Base-by-base conservation (phyloP, 345 rosid genomes). In the Cochlearia excelsa region DNA sequence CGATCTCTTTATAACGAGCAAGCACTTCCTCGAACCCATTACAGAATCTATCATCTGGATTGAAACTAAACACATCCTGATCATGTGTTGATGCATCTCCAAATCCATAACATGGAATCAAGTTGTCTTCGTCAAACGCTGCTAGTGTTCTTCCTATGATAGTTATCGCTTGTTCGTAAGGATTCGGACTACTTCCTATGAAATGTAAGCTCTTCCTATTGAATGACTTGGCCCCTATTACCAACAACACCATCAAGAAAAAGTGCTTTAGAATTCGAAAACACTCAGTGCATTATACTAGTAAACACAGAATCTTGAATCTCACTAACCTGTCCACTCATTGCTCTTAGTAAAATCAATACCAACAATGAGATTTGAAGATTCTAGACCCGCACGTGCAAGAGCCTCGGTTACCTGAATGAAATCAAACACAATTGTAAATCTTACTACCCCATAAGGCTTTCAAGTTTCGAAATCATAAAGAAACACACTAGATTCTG, bases 331-430 rank as follows among this genome's bases (percentile, higher is more conserved):
- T 77, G 99, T 93, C 99, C 99, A 93, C 54, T 87, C 95, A 3
- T 93, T 93, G 79, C 99, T 93, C 81, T 93, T 93, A 3, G 99
- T 93, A 73, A 89, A 89, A 81, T 93, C 99, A 64, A 93, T 81
- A 67, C 99, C 99, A 53, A 93, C 90, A 16, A 93, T 78, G 65
- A 16, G 23, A 16, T 16, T 16, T 16, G 23, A 16, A 16, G 23
- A 16, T 16, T 16, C 23, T 16, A 16, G 23, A 16, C 23, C 23
- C 23, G 23, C 23, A 16, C 23, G 23, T 16, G 23, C 23, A 16
- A 16, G 23, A 93, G 91, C 99, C 63, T 58, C 91, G 0, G 94
- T 87, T 28, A 93, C 99, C 99, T 89, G 73, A 66, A 65, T 47
- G 59, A 52, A 9, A 28, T 2, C 44, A 27, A 67, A 4, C 55